Evolutionary conservation across 2,329 filamentous ascomycete species (phyloP).

Genomic region (Huntiella abstrusa): DNA sequence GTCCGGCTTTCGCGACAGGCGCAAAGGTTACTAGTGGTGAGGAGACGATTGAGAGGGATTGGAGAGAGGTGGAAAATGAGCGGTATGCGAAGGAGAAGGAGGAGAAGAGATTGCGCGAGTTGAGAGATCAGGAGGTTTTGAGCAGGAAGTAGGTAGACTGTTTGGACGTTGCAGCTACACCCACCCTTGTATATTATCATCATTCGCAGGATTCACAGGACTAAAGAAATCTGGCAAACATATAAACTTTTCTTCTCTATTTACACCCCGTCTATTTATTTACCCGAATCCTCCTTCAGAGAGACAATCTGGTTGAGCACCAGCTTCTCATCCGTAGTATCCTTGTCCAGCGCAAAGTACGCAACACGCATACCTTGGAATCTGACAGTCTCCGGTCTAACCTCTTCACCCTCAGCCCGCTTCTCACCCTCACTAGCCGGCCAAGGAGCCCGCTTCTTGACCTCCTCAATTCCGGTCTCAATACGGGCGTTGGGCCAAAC

Average conservation of each 20-base stretch:
- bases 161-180: background rate
- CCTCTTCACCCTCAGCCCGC: slow-evolving; percentile 26
- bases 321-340: slow-evolving; percentile 60
- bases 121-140: slow-evolving; percentile 4
- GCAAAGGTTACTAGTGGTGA: slow-evolving; percentile 49
- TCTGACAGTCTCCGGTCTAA: slow-evolving; percentile 55
- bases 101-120: slow-evolving; percentile 1
- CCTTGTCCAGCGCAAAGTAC: slow-evolving; percentile 67
- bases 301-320: slow-evolving; percentile 84
- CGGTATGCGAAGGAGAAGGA: slow-evolving; percentile 27
- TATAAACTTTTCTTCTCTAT: background rate
- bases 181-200: background rate
- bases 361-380: slow-evolving; percentile 86
- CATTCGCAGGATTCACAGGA: background rate
- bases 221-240: background rate
- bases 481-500: slow-evolving; percentile 63
- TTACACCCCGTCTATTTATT: slow-evolving; percentile 18
- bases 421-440: slow-evolving; percentile 58
- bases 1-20: slow-evolving; percentile 45
- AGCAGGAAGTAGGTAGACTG: slow-evolving; percentile 4
- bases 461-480: slow-evolving; percentile 66
- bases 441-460: slow-evolving; percentile 58
- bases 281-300: slow-evolving; percentile 70
- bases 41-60: slow-evolving; percentile 41
- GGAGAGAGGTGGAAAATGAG: slow-evolving; percentile 47